These are phyloP conservation scores for Colletotrichum cuscutae DNA, from an alignment of 2,329 filamentous ascomycete genomes.

Conservation along the genomic window DNA sequence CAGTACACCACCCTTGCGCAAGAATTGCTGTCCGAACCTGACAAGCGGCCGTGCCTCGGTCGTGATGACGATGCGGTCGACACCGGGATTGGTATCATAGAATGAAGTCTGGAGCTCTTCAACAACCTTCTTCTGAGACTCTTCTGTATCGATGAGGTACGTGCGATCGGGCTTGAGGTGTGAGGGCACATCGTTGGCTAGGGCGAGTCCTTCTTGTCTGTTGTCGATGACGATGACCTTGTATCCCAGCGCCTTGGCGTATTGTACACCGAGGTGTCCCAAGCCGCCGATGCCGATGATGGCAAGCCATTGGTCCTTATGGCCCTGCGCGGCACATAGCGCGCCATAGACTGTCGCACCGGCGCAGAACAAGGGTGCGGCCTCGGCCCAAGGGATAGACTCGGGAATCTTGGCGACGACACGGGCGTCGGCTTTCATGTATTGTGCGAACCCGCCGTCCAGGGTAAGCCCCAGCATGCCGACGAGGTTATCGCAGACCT, in stretches of 20 bases:
- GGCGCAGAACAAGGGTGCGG: slow-evolving; percentile 43
- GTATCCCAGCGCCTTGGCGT: slow-evolving; percentile 39
- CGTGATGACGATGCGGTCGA: slow-evolving; percentile 37
- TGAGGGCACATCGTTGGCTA: slow-evolving; percentile 28
- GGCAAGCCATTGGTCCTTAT: slow-evolving; percentile 38
- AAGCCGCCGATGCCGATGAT: slow-evolving; percentile 41
- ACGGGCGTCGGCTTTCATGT: slow-evolving; percentile 39
- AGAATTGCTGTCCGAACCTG: slow-evolving; percentile 34
- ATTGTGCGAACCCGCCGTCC: slow-evolving; percentile 43
- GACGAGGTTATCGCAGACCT: slow-evolving; percentile 38
- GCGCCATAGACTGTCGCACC: slow-evolving; percentile 41
- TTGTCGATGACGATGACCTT: slow-evolving; percentile 40
- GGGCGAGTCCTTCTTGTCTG: slow-evolving; percentile 32
- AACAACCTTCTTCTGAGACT: slow-evolving; percentile 17
- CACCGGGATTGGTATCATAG: slow-evolving; percentile 35
- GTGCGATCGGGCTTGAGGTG: slow-evolving; percentile 32
- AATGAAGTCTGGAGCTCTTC: slow-evolving; percentile 30
- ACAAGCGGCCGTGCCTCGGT: slow-evolving; percentile 28
- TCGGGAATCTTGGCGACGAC: slow-evolving; percentile 41
- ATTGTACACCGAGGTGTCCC: slow-evolving; percentile 40
- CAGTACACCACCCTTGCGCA: slow-evolving; percentile 34
- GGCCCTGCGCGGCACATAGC: slow-evolving; percentile 32
- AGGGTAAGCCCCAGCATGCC: slow-evolving; percentile 39
- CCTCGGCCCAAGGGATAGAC: slow-evolving; percentile 35
- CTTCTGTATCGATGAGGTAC: slow-evolving; percentile 29